Base-by-base conservation (phyloP, 2,329 filamentous ascomycete species). In the Colletotrichum phormii region DNA sequence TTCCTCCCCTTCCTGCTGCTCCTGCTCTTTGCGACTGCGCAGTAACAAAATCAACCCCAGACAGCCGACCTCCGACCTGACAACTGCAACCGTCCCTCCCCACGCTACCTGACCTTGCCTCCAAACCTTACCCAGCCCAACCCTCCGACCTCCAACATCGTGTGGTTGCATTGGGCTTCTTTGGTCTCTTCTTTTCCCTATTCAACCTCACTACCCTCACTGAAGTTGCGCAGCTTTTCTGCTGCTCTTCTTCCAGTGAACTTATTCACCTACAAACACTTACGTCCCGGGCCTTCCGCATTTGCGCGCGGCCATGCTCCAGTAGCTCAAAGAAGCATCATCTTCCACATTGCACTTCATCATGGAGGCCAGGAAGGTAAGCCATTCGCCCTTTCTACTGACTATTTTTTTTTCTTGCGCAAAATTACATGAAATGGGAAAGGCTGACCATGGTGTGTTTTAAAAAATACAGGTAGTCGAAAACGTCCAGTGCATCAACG, bases 401-500 rank as follows among this genome's bases (percentile, higher is more conserved):
- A 4, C n/a, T 29, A 29, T 29, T 29, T 29, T 29, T 29, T 49
- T 0, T 13, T 33, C 18, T 46, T 26, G 2, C 63, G 26, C 22
- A 42, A 18, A 13, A 63, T 61, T 37, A 64, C 5, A 55, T 3
- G 6, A 12, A 26, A 15, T 5, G 37, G 57, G 31, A 64, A 22
- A 37, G 24, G 55, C 78, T 79, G 66, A 80, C 71, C n/a, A 22
- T 61, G 61, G 12, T 18, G 62, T 6, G 18, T 15, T 46, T 57
- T 61, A 35, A 31, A 49, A 22, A 51, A 24, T 67, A 42, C 68
- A 88, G 86, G 81, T 86, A 70, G 79, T 87, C 77, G 89, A 93
- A 74, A 83, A 89, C 80, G 90, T 92, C 69, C 87, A 90, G 75
- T 88, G 89, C 78, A 86, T 91, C 75, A 87, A 89, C 75, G 86